Percentiles rank a stretch among this genome's conserved stretches.
Evolutionary conservation across 2,329 filamentous ascomycete genomes (phyloP).

Genomic region (Plectosphaerella sp.): DNA sequence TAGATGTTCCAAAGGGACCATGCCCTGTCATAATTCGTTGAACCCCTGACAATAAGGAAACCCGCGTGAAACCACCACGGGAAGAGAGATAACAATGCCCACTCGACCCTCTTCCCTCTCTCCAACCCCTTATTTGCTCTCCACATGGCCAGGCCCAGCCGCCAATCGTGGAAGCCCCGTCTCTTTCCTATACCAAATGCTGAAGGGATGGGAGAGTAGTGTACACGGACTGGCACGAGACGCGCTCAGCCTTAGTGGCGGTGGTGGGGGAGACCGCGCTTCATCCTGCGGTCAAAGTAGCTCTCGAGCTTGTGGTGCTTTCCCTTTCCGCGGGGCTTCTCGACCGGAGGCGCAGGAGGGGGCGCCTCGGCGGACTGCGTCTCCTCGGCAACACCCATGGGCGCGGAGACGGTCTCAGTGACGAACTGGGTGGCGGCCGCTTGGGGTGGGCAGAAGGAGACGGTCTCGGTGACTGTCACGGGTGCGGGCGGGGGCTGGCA

Average conservation of each 20-base stretch:
- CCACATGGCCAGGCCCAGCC: background rate
- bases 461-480: constrained; percentile 11
- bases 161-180: background rate
- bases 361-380: constrained; percentile 1
- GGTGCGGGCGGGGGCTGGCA: constrained; percentile 3
- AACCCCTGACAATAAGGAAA: background rate
- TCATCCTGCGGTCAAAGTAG: background rate
- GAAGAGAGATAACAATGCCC: background rate
- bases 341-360: constrained; percentile 3
- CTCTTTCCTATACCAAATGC: background rate
- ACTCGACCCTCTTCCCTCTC: background rate
- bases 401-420: constrained; percentile 2
- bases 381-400: background rate
- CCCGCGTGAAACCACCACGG: background rate
- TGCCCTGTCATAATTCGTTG: background rate
- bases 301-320: background rate
- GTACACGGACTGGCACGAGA: no score
- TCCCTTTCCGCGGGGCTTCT: background rate
- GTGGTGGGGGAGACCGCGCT: background rate
- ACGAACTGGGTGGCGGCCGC: constrained; percentile 1
- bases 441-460: constrained; percentile 7
- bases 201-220: no score
- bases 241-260: background rate
- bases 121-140: background rate
- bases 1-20: background rate